Percentiles rank a stretch among this genome's conserved stretches.
phyloP scores from a whole-genome alignment of 208 protist species.

The Acanthamoeba healyi region DNA sequence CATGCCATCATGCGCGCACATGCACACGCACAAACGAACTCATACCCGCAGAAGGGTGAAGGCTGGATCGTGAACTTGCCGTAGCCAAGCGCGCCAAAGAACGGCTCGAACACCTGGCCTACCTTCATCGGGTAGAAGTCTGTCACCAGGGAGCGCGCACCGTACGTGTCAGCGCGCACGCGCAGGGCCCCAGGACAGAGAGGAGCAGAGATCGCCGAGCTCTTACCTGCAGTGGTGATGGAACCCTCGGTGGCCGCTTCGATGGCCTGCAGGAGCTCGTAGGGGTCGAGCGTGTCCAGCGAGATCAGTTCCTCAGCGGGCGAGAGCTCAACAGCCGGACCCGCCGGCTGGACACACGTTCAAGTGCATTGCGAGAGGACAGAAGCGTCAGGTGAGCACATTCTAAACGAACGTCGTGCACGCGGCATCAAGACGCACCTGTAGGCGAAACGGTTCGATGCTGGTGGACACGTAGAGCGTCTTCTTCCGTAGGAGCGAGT shows the following conservation, averaged over 20 bases:
- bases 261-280: slow-evolving; percentile 43
- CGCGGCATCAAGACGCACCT: too few relatives aligned
- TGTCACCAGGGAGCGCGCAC: neutral
- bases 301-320: slow-evolving; percentile 25
- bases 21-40: neutral
- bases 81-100: slow-evolving; percentile 38
- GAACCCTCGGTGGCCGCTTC: slow-evolving; percentile 9
- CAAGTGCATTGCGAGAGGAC: neutral
- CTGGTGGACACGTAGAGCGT: slow-evolving; percentile 1
- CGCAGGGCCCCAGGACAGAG: too few relatives aligned
- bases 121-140: slow-evolving; percentile 69
- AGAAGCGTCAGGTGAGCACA: neutral
- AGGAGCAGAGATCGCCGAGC: too few relatives aligned
- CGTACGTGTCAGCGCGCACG: too few relatives aligned
- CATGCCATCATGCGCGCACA: neutral
- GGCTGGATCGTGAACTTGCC: slow-evolving; percentile 68
- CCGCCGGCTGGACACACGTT: neutral
- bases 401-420: too few relatives aligned
- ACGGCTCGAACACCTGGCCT: slow-evolving; percentile 65
- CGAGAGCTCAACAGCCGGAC: neutral
- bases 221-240: slow-evolving; percentile 29
- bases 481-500: slow-evolving; percentile 62
- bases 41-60: slow-evolving; percentile 68
- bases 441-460: neutral
- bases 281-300: slow-evolving; percentile 59